Evolutionary conservation across 768 basidiomycete species (phyloP), one percentile per base, ranked within the genome.

Genomic region (Amanita exitialis): DNA sequence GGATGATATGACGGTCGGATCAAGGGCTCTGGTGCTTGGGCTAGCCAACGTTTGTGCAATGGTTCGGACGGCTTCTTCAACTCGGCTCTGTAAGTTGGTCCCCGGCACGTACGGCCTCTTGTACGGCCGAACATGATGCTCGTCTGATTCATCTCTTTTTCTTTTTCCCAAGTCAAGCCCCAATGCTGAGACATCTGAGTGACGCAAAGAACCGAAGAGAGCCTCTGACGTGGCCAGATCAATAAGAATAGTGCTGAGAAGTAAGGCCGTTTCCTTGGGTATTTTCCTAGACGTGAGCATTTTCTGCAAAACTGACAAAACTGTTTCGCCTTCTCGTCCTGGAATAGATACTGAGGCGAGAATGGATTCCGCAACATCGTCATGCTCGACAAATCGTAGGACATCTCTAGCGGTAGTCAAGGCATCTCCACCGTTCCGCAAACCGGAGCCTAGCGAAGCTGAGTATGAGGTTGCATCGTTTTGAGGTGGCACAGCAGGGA

Each of bases 141-240:
- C 71, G 32, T 77, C 78, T 20, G 62, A 66, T 52, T 77, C 75
- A 51, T 81, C 82, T 3, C 86, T 77, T 62, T 85, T 88, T 37
- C 87, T 78, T 62, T 90, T 89, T n/a, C 83, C 82, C 56, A 76
- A 79, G 61, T 83, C 79, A 1, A 82, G 75, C 54, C 83, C 77
- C 4, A 79, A 70, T 0, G 78, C 74, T 21, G 83, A 66, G 12
- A 80, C 78, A 48, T 81, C 78, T 6, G 83, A 84, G 50, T 77
- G 79, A 41, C 78, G 77, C 54, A 86, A 69, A 15, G 71, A 76
- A 2, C 80, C 76, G 59, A 90, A 89, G 5, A 89, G 73, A 8
- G 64, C 60, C 43, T 82, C 80, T 0, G 82, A 85, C 49, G 79
- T 71, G 6, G 85, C 85, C 32, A 90, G 68, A 9, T 75, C 68